Evolutionary conservation across 768 basidiomycete genomes (phyloP), one percentile per base, ranked within the genome.

Genomic region (Rhizopogon vulgaris): DNA sequence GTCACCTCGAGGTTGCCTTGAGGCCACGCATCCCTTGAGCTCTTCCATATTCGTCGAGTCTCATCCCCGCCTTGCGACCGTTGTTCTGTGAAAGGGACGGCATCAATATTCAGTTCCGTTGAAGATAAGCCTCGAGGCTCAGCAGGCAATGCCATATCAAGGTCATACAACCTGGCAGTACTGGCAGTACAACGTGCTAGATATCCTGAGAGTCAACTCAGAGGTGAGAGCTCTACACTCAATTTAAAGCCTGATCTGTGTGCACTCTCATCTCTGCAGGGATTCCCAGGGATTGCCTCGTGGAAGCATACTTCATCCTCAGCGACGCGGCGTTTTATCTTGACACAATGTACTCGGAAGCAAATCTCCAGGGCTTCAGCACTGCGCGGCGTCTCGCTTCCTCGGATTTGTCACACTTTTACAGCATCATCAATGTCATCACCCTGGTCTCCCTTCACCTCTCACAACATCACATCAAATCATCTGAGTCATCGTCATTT

Each of bases 1-100:
- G 65, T 70, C 66, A 74, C 74, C 60, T 68, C 69, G 70, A 71
- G 73, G 60, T 56, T 46, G 54, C 70, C 69, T 66, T 58, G 66
- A 68, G 68, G 66, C 52, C 41, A 42, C 64, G 63, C 55, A 51
- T 61, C 51, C 60, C 60, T 56, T n/a, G 11, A 17, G 51, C 25
- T 49, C 51, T 39, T 12, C 61, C 65, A 63, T 36, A 69, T 71
- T 58, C 56, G 60, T 53, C 32, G 5, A 17, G n/a, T 41, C 49
- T 66, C 66, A 57, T 61, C 36, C 36, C 45, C 45, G 32, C 45
- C 9, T 46, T 46, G 45, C 45, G 45, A 46, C 45, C 45, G 45
- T 46, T 51, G 49, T 46, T 46, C 42, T 51, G 28, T 43, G 48
- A 46, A 46, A 51, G 39, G 18, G 24, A 32, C 18, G 6, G 45